These are phyloP conservation scores for Podila horticola DNA, from an alignment of 192 early-diverging fungal genomes.

Conservation along the genomic window DNA sequence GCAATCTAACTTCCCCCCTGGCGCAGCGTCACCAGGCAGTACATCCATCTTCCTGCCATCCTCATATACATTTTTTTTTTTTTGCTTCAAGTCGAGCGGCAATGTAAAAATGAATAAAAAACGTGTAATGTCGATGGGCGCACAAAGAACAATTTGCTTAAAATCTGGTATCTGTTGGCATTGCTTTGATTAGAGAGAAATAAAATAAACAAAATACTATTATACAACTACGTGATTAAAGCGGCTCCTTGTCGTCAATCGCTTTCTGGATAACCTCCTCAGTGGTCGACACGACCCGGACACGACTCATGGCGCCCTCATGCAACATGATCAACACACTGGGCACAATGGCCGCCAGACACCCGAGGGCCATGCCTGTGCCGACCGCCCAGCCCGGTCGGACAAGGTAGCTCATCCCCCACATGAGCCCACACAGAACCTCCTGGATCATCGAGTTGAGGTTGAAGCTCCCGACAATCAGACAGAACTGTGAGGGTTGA, in stretches of 20 bases:
- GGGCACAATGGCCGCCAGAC: conserved; percentile 41
- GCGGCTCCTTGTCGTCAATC: conserved; percentile 17
- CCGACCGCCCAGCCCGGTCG: conserved; percentile 42
- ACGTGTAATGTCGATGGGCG: too few species aligned
- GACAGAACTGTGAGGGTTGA: conserved; percentile 12
- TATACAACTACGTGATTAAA: not conserved
- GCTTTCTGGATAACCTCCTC: conserved; percentile 43
- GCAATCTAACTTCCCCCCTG: too few species aligned
- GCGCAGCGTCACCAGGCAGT: too few species aligned
- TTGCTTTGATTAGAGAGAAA: too few species aligned
- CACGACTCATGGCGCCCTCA: conserved; percentile 18
- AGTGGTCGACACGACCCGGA: conserved; percentile 24
- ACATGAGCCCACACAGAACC: conserved; percentile 47
- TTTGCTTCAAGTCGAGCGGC: too few species aligned
- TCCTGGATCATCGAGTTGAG: conserved; percentile 46
- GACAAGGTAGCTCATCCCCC: conserved; percentile 51
- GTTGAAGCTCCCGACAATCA: conserved; percentile 46
- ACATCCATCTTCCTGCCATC: too few species aligned
- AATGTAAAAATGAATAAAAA: too few species aligned
- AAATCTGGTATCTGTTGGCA: too few species aligned
- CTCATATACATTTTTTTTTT: too few species aligned
- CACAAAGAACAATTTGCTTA: too few species aligned
- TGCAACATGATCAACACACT: conserved; percentile 49
- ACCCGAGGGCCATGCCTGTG: conserved; percentile 44
- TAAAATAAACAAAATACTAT: too few species aligned